Evolutionary conservation across 352 stramenopile genomes (phyloP), one percentile per base, ranked within the genome.

Genomic region (Phytophthora crassamura): DNA sequence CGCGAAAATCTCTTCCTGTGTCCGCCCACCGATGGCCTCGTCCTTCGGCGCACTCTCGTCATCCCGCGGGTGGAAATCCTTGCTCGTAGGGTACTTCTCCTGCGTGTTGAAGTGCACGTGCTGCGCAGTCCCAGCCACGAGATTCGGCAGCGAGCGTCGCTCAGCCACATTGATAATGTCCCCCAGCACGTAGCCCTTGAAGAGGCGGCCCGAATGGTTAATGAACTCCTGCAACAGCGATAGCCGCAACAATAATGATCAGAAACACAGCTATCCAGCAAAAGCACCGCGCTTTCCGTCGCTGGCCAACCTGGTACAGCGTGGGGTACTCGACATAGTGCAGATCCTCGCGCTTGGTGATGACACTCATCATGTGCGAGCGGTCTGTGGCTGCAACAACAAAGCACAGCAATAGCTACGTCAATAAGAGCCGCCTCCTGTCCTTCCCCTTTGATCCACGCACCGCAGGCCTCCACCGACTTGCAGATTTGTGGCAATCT

Each of bases 171-270:
- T 83, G 58, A 94, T 91, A 39, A 72, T 60, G 34, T 91, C 77
- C 7, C 87, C 87, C 12, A 95, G 69, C 40, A 94, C 85, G 58
- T 95, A 95, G 39, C 87, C 87, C 58, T 95, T 95, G 53, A 90
- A 95, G 6, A 95, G 72, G 5, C 82, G 74, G 7, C 72, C 75
- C 45, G 80, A 90, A 59, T 95, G 87, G 52, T 95, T 95, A 39
- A 95, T 68, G 54, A 90, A 95, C 53, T 93, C 84, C 85, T 94
- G 47, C 6, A 66, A 15, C n/a, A 65, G 7, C 32, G 65, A 11
- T 12, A 40, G 22, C 38, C 39, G 28, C 28, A 61, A n/a, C 25
- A 56, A 34, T 20, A 51, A 36, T 64, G 18, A 48, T 7, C 14
- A 36, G 25, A 18, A 35, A 34, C 15, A 9, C 14, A 12, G 28